Conservation (phyloP, 208 protist genomes). For the Naegleria lovaniensis region DNA sequence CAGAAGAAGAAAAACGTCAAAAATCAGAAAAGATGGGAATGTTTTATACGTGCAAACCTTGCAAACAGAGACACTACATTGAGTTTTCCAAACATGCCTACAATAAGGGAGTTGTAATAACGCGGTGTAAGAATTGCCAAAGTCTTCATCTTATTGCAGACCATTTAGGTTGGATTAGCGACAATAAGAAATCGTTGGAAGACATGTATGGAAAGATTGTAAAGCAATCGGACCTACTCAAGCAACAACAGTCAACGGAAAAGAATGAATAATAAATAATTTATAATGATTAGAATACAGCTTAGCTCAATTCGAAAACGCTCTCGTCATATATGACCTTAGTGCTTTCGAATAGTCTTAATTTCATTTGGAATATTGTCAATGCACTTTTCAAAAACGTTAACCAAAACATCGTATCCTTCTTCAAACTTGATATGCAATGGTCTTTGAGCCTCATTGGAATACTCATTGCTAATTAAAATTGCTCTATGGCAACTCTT, state of each 20-base stretch:
- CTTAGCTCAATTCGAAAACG: too few species aligned
- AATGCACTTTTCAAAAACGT: background rate
- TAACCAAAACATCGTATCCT: background rate
- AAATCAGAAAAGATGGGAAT: background rate
- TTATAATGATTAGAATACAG: too few species aligned
- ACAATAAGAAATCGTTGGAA: constrained; percentile 65
- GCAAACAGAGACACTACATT: background rate
- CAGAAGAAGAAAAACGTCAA: background rate
- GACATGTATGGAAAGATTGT: constrained; percentile 44
- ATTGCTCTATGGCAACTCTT: background rate
- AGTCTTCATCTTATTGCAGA: constrained; percentile 76
- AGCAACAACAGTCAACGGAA: background rate
- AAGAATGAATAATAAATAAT: background rate
- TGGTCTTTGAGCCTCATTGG: background rate
- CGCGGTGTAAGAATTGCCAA: constrained; percentile 71
- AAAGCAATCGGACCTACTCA: background rate
- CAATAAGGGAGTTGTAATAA: constrained; percentile 78
- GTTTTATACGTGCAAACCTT: background rate
- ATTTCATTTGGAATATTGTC: background rate
- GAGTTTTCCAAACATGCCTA: constrained; percentile 77
- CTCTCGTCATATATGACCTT: too few species aligned
- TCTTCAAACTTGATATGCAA: constrained; percentile 7
- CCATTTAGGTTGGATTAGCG: constrained; percentile 76
- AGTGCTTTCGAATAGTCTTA: background rate
- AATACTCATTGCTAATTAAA: background rate